Base-by-base conservation (phyloP, 2,329 filamentous ascomycete species). In the Xylariaceae sp. region DNA sequence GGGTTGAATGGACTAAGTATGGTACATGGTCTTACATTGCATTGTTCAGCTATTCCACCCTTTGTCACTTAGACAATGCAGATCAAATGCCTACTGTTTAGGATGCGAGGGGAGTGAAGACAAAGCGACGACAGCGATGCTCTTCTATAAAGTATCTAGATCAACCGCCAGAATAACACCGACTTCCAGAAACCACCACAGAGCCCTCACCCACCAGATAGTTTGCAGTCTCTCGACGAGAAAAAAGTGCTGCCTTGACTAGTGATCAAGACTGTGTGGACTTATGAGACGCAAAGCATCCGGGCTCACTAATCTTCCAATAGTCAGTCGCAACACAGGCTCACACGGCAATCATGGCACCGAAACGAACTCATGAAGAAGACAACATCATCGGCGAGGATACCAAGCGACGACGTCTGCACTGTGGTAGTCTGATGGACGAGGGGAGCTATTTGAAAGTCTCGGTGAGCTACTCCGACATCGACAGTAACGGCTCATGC, bases 131-230 rank as follows among this genome's bases (percentile, higher is more conserved):
- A 19, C 19, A 19, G 19, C 19, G 19, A 19, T 19, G 19, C 19
- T 19, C 19, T 19, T 19, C 19, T 19, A 19, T 19, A 19, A 19
- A 19, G 19, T 19, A 19, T 19, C 19, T 19, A 19, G 19, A 19
- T 2, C 29, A 3, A 46, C 7, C 4, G 2, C 39, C 12, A 19
- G 3, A n/a, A 40, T 19, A 37, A 37, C 35, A 37, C 9, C 34
- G 30, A 44, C 30, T 35, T 45, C 54, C 54, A 49, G 40, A 57
- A 57, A 29, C 48, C 50, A 49, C n/a, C 30, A 26, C 31, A 29
- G 19, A 9, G 3, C 12, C 39, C 39, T 2, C 7, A 26, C 9
- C 39, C n/a, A 19, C 26, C n/a, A 19, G 4, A 40, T n/a, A 40
- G n/a, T 19, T n/a, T 9, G n/a, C 39, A 26, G 8, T 19, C 26